phyloP scores from a whole-genome alignment of 352 stramenopile species.

The Phytophthora fragariaefolia region DNA sequence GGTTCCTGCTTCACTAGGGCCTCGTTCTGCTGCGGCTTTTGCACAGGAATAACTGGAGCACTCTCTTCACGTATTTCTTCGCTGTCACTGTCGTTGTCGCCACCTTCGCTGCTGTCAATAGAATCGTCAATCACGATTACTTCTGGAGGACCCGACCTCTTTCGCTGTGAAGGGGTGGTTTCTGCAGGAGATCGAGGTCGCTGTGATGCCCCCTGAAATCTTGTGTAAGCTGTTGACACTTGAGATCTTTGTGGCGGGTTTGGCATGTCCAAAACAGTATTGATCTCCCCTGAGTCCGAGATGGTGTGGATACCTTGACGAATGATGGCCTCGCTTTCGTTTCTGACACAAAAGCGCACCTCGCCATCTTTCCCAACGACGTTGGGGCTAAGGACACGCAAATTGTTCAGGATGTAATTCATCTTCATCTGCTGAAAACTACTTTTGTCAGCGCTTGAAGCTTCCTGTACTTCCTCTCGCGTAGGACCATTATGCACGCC shows the following conservation, averaged over 20 bases:
- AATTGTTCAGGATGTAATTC: conserved; percentile 48
- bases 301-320: conserved; percentile 40
- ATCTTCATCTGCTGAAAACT: conserved; percentile 41
- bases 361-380: conserved; percentile 38
- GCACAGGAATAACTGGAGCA: neutral
- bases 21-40: neutral
- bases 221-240: neutral
- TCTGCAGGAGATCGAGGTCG: neutral
- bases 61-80: conserved; percentile 14
- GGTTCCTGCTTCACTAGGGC: conserved; percentile 22
- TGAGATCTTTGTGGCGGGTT: neutral
- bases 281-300: conserved; percentile 18
- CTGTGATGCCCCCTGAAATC: neutral
- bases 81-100: conserved; percentile 10
- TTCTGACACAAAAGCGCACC: conserved; percentile 43
- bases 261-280: conserved; percentile 19
- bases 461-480: conserved; percentile 29
- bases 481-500: conserved; percentile 16
- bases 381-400: conserved; percentile 36
- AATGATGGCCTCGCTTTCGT: conserved; percentile 35
- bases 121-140: conserved; percentile 39
- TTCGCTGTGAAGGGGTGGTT: too few relatives aligned
- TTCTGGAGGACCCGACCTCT: conserved; percentile 14
- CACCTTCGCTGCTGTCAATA: conserved; percentile 21
- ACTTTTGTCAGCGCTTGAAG: conserved; percentile 34